Evolutionary conservation across 23 red algal genomes (phyloP).

Genomic region (Gracilaria domingensis): DNA sequence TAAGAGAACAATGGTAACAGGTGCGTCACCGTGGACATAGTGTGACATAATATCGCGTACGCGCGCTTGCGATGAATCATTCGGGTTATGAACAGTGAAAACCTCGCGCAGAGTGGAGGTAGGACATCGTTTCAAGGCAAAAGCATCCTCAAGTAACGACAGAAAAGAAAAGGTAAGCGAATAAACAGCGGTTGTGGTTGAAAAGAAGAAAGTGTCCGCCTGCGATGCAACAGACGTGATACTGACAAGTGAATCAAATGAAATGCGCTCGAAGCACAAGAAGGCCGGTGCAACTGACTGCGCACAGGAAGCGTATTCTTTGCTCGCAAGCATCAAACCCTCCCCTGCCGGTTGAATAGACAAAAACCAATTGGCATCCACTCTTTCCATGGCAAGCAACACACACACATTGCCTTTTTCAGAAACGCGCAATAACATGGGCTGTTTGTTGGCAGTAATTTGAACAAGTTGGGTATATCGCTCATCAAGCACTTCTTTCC

Average conservation of each 20-base stretch:
- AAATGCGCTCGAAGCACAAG: constrained; percentile 69
- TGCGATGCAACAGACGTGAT: constrained; percentile 48
- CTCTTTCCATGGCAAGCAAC: constrained; percentile 42
- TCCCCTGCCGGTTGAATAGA: not conserved
- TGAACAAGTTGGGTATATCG: not conserved
- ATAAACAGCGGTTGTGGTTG: constrained; percentile 32
- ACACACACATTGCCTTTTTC: constrained; percentile 56
- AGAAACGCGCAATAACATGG: constrained; percentile 54
- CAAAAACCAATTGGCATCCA: constrained; percentile 63
- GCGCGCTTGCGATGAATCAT: not conserved
- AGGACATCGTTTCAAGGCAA: constrained; percentile 26
- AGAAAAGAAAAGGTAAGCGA: constrained; percentile 63
- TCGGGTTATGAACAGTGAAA: constrained; percentile 25
- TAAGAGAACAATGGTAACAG: constrained; percentile 45
- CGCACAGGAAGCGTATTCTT: constrained; percentile 50
- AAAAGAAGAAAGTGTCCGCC: constrained; percentile 52
- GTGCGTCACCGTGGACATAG: constrained; percentile 40
- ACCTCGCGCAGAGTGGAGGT: constrained; percentile 19
- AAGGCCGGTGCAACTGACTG: constrained; percentile 46
- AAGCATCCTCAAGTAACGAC: constrained; percentile 39
- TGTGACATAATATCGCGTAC: constrained; percentile 39
- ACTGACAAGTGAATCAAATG: constrained; percentile 41
- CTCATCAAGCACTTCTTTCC: constrained; percentile 23
- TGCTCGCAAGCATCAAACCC: constrained; percentile 8
- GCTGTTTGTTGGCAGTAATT: constrained; percentile 8